Evolutionary conservation across 73 alveolate genomes (phyloP).

Genomic region (Durusdinium trenchii): DNA sequence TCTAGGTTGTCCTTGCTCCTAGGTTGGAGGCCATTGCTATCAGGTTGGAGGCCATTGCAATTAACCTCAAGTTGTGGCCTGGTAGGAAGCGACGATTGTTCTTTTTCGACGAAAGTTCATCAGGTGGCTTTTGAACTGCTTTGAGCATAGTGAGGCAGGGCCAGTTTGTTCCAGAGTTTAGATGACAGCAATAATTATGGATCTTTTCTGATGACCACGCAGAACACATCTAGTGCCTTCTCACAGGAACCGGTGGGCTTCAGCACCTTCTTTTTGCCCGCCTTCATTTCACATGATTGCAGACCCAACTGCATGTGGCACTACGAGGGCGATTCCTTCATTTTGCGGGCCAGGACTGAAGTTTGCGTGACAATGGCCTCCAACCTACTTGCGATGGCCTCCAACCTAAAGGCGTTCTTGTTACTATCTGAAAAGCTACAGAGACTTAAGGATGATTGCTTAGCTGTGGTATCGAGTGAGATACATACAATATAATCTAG

Average conservation of each 20-base stretch:
- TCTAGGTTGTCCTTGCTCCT: too few species aligned
- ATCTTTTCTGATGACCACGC: not conserved
- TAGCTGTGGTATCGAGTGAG: too few species aligned
- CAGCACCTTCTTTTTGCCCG: conserved; percentile 88
- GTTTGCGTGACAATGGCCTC: too few species aligned
- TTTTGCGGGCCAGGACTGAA: conserved; percentile 88
- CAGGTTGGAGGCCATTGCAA: too few species aligned
- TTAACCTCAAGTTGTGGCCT: not conserved
- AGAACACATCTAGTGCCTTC: too few species aligned
- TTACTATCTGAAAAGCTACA: too few species aligned
- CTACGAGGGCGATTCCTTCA: conserved; percentile 77
- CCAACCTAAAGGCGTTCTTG: too few species aligned
- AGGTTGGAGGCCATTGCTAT: too few species aligned
- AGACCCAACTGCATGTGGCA: conserved; percentile 95
- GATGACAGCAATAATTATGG: not conserved
- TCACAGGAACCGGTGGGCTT: conserved; percentile 82
- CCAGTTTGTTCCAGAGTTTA: not conserved
- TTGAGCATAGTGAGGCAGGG: conserved; percentile 83
- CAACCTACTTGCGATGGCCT: too few species aligned
- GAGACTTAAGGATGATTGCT: too few species aligned
- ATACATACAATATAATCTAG: too few species aligned
- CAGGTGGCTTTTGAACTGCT: conserved; percentile 92
- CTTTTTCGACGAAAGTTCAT: not conserved
- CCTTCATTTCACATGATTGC: conserved; percentile 85
- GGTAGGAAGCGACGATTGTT: too few species aligned